Base-by-base conservation (phyloP, 2,329 filamentous ascomycete genomes). In the Penicillium thymicola region DNA sequence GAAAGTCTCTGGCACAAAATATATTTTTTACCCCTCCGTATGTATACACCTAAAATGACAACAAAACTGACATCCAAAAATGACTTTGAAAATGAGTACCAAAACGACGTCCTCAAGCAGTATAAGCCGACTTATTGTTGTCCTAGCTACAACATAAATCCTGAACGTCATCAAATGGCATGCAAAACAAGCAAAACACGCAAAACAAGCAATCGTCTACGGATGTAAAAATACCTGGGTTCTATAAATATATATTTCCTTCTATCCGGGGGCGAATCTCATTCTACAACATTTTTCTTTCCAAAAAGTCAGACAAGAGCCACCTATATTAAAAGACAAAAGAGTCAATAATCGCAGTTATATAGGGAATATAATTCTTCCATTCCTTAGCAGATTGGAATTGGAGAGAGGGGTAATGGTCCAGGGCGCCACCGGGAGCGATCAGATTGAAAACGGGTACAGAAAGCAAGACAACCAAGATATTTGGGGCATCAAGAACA, bases 361-460 rank as follows among this genome's bases (percentile, higher is more conserved):
- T 18, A 23, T 13, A 36, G 38, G 11, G 11, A 16, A 27, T 25
- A 36, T 25, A 36, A 13, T 36, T 42, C n/a, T 28, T 28, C 40
- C 36, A 14, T 3, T 52, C 18, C 30, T 36, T 38, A 14, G 28
- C 21, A 48, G 21, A 41, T 48, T 47, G 41, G 16, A 49, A 28
- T 41, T 49, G 18, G 30, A 49, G 48, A 52, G 54, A 56, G 48
- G 54, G 54, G 48, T 56, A 56, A 46, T 27, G 27, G 27, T 49
- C 10, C 18, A 55, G 14, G 44, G 14, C 51, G 45, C 46, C 52
- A 50, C 46, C 46, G 45, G 51, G 51, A 46, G 23, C 41, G 30
- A 46, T 46, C 44, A 46, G 30, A 46, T 46, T 21, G 44, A 46
- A 36, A 30, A 30, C 7, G 11, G 34, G n/a, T 21, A 18, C 10